These are phyloP conservation scores for Aspergillus sp. DNA, from an alignment of 2,329 filamentous ascomycete species.

Conservation along the genomic window DNA sequence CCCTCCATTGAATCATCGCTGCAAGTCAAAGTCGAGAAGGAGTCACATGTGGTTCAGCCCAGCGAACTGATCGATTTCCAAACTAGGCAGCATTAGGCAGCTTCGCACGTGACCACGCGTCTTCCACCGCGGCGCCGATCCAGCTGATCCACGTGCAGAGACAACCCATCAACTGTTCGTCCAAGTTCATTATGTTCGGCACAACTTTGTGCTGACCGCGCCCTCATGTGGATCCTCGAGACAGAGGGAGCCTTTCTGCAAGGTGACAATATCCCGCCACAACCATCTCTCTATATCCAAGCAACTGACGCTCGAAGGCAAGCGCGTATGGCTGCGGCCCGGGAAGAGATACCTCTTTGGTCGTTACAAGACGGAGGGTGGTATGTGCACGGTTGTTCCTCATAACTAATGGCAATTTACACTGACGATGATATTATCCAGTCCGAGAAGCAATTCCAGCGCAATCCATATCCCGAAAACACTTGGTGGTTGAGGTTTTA, in stretches of 20 bases:
- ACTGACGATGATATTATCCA: conserved; percentile 31
- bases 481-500: conserved; percentile 74
- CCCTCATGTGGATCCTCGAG: conserved; percentile 64
- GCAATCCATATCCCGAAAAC: conserved; percentile 83
- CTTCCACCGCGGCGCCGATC: conserved; percentile 14
- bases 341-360: conserved; percentile 85
- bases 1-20: conserved; percentile 17
- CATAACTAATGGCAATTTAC: neutral
- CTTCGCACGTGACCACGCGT: conserved; percentile 39
- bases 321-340: conserved; percentile 79
- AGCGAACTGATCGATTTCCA: conserved; percentile 11
- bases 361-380: conserved; percentile 65
- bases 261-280: conserved; percentile 25
- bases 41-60: no score
- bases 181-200: conserved; percentile 6
- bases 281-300: conserved; percentile 37
- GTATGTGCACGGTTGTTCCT: conserved; percentile 37
- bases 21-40: neutral
- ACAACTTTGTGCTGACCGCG: neutral
- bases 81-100: conserved; percentile 29
- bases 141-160: neutral
- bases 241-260: conserved; percentile 50
- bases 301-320: conserved; percentile 50
- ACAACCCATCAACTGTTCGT: neutral
- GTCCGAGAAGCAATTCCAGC: conserved; percentile 71